phyloP scores from a whole-genome alignment of 306 rosid genomes.

The Castanospermum australe region DNA sequence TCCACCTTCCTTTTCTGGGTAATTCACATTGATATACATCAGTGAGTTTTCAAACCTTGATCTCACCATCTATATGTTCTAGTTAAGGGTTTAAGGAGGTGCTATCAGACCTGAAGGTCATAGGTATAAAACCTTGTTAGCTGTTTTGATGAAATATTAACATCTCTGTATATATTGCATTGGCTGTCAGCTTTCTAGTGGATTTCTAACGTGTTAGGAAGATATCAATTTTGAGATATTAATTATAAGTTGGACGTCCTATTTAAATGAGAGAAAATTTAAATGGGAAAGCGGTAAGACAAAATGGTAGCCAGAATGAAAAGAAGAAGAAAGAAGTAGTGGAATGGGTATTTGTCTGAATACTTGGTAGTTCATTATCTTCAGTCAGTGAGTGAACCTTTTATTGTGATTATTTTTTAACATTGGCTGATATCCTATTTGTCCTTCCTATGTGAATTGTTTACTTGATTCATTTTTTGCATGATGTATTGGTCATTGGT shows the following conservation, averaged over 20 bases:
- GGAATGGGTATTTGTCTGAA: no score
- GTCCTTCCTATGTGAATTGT: neutral
- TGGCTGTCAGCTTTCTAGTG: neutral
- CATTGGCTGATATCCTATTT: neutral
- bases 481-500: neutral
- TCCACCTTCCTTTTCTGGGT: neutral
- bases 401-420: neutral
- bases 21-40: neutral
- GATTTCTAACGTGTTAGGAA: neutral
- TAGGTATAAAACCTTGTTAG: neutral
- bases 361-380: no score
- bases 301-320: no score
- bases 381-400: neutral
- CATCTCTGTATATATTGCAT: neutral
- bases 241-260: neutral
- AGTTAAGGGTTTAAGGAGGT: neutral
- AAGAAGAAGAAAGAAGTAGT: neutral
- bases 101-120: neutral
- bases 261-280: no score
- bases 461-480: neutral
- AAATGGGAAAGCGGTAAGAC: no score
- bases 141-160: neutral
- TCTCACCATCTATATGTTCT: neutral
- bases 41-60: neutral
- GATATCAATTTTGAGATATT: neutral